Base-by-base conservation (phyloP, 768 basidiomycete species). In the Rhizopogon roseolus region DNA sequence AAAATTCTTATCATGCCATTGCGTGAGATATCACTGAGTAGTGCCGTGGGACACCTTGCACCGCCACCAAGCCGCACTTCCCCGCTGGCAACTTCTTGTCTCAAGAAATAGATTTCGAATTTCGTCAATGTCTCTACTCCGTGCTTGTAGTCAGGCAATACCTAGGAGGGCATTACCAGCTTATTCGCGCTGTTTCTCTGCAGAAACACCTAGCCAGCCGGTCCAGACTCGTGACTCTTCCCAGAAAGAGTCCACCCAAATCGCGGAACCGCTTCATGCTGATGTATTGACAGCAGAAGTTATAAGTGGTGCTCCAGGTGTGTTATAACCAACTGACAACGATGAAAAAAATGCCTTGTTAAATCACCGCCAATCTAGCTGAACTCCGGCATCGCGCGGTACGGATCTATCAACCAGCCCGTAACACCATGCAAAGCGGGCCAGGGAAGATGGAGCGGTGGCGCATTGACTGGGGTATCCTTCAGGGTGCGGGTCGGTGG, bases 341-440 rank as follows among this genome's bases (percentile, higher is more conserved):
- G 11, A 34, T 22, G 13, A 32, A 17, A 25, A 22, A 32, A 25
- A 19, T 7, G 9, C 6, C 17, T 27, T 11, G 38, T 11, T 40
- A 27, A 27, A 36, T n/a, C 32, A 65, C 9, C 42, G 22, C 5
- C 7, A 29, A 16, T 50, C 3, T 38, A 96, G 94, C 71, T 57
- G 87, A 97, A 69, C 81, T 98, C 55, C 87, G 82, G 55, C 85
- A 93, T 64, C 90, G 96, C 48, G 74, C 82, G 17, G 94, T 97
- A 41, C 85, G 95, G 46, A 92, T 99, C 65, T 99, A 85, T 73
- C 88, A 93, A 67, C 92, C 95, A 2, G 86, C 94, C 5, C 86
- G 90, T 54, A 93, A 92, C 61, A 95, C 95, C 3, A 98, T 96
- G 84, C 94, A 98, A 71, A 94, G 92, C 51, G 96, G 92, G 46